These are phyloP conservation scores for Rubus parviflorus DNA, from an alignment of 306 rosid genomes.

Conservation along the genomic window DNA sequence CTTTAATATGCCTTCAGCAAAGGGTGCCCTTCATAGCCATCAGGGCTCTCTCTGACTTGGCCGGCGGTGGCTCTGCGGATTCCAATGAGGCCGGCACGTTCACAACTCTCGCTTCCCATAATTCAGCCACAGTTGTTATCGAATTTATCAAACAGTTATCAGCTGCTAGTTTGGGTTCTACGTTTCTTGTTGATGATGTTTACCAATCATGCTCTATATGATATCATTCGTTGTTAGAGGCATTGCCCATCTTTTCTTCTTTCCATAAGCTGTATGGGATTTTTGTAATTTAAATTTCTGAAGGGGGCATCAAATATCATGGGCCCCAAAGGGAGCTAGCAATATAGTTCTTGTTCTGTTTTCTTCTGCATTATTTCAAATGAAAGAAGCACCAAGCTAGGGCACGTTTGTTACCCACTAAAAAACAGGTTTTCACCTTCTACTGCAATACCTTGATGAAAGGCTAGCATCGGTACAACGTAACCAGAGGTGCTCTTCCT, in stretches of 20 bases:
- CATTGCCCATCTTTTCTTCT: background rate
- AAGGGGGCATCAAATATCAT: background rate
- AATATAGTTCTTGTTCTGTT: background rate
- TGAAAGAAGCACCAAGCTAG: background rate
- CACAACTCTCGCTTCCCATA: background rate
- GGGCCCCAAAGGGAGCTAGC: constrained; percentile 1
- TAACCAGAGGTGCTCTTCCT: too few relatives aligned
- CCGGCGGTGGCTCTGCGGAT: background rate
- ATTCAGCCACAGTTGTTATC: constrained; percentile 4
- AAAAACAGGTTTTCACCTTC: too few relatives aligned
- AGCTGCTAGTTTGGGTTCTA: background rate
- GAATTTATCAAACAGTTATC: constrained; percentile 15
- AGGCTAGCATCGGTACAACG: too few relatives aligned
- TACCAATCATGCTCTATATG: background rate
- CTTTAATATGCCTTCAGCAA: constrained; percentile 25
- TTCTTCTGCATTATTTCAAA: background rate
- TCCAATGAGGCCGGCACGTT: background rate
- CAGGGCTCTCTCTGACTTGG: constrained; percentile 1
- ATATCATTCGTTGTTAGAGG: background rate
- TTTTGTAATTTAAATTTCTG: background rate
- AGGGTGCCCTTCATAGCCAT: constrained; percentile 22
- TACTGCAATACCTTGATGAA: too few relatives aligned
- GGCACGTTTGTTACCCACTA: too few relatives aligned
- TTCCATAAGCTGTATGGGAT: background rate
- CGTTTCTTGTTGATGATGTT: background rate